A percentile compares a stretch with the other conserved stretches of the same genome.
Evolutionary conservation across 1,139 yeast genomes (phyloP).

Genomic region (Candida neerlandica): DNA sequence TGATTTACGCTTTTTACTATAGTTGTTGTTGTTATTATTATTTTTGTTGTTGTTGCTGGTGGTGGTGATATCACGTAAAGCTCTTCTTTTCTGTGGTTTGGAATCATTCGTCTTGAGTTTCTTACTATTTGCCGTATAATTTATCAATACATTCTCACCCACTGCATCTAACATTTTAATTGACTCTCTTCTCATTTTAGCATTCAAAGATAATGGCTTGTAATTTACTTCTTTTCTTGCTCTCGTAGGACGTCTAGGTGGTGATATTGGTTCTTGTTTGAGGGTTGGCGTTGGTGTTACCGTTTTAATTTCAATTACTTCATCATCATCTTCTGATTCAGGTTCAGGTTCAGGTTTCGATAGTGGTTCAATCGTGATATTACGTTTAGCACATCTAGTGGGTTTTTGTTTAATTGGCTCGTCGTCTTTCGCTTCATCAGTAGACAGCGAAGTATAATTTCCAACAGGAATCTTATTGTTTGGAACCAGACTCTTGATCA

Average conservation of each 20-base stretch:
- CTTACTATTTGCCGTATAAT: conserved; percentile 28
- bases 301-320: not conserved
- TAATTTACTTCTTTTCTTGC: conserved; percentile 54
- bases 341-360: too few species aligned
- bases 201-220: conserved; percentile 66
- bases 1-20: conserved; percentile 9
- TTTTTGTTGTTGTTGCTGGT: conserved; percentile 14
- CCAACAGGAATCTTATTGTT: not conserved
- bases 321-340: not conserved
- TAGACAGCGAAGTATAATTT: not conserved
- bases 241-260: conserved; percentile 17
- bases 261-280: not conserved
- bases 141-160: conserved; percentile 35
- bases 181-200: conserved; percentile 71
- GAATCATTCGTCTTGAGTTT: not conserved
- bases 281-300: not conserved
- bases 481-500: not conserved
- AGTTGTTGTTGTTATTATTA: conserved; percentile 14
- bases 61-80: conserved; percentile 24
- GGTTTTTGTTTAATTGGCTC: not conserved
- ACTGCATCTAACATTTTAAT: conserved; percentile 62
- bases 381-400: not conserved
- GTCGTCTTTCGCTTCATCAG: not conserved
- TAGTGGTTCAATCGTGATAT: not conserved
- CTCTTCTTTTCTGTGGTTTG: conserved; percentile 18